These are phyloP conservation scores for Cordyceps militaris DNA, from an alignment of 2,329 filamentous ascomycete species.

Conservation along the genomic window DNA sequence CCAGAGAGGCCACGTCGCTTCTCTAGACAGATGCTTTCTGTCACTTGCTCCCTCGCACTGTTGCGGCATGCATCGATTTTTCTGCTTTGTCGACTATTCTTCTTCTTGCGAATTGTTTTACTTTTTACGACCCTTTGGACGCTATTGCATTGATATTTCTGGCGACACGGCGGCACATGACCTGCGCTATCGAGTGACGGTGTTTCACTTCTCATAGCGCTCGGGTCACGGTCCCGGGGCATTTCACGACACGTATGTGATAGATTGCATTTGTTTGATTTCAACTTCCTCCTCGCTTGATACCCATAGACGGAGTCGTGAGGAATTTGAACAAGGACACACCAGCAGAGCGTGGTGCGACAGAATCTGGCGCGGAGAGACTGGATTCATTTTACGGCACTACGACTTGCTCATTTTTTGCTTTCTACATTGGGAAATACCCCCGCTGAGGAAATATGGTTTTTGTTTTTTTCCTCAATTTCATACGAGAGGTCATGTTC, in stretches of 20 bases:
- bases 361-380: conserved; percentile 24
- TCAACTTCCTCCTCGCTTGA: conserved; percentile 36
- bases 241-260: conserved; percentile 35
- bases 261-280: conserved; percentile 40
- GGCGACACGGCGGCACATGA: conserved; percentile 38
- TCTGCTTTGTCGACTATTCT: conserved; percentile 15
- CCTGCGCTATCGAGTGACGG: conserved; percentile 28
- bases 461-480: conserved; percentile 27
- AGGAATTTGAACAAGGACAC: conserved; percentile 29
- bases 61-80: conserved; percentile 20
- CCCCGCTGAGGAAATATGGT: conserved; percentile 28
- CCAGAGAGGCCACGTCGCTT: neutral
- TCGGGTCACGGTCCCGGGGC: conserved; percentile 31
- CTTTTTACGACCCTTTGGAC: conserved; percentile 18
- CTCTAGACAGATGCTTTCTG: neutral
- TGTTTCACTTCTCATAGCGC: conserved; percentile 26
- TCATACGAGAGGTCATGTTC: conserved; percentile 39
- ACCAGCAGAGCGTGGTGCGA: conserved; percentile 31
- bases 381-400: conserved; percentile 28
- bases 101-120: neutral
- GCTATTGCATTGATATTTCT: conserved; percentile 20
- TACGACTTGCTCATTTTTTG: conserved; percentile 27
- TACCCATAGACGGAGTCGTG: conserved; percentile 38
- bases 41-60: neutral
- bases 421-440: conserved; percentile 29